These are phyloP conservation scores for Tanacetum coccineum DNA, from an alignment of 129 eudicot genomes.

Conservation along the genomic window DNA sequence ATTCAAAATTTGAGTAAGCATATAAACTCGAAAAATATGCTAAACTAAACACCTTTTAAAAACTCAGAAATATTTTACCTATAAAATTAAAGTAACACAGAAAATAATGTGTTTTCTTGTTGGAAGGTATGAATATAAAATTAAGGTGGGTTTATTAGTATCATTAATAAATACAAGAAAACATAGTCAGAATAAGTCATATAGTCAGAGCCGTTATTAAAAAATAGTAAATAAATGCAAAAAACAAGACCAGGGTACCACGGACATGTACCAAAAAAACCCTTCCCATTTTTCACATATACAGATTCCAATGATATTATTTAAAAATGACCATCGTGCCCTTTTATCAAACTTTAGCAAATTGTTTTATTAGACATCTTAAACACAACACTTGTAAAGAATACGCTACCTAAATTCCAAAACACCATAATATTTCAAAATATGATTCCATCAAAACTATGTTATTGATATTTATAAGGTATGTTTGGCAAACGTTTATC, in stretches of 20 bases:
- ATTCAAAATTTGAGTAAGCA: no score
- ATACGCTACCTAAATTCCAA: no score
- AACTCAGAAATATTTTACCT: neutral
- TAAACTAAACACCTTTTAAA: no score
- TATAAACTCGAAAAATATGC: no score
- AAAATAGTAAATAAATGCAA: constrained; percentile 4
- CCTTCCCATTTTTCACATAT: constrained; percentile 17
- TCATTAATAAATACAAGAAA: constrained; percentile 15
- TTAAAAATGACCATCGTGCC: neutral
- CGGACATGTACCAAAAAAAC: constrained; percentile 45
- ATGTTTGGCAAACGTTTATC: no score
- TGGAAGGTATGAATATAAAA: neutral
- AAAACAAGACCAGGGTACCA: constrained; percentile 41
- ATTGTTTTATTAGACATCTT: no score
- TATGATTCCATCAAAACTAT: no score
- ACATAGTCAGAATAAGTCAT: constrained; percentile 21
- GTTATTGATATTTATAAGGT: no score
- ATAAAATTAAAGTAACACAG: neutral
- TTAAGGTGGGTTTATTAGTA: neutral
- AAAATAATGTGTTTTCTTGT: neutral
- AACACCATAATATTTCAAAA: no score
- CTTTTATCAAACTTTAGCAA: no score
- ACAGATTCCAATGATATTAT: constrained; percentile 9
- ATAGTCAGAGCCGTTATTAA: constrained; percentile 29
- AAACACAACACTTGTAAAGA: neutral